phyloP scores from a whole-genome alignment of 345 rosid species.

The Physaria fendleri region DNA sequence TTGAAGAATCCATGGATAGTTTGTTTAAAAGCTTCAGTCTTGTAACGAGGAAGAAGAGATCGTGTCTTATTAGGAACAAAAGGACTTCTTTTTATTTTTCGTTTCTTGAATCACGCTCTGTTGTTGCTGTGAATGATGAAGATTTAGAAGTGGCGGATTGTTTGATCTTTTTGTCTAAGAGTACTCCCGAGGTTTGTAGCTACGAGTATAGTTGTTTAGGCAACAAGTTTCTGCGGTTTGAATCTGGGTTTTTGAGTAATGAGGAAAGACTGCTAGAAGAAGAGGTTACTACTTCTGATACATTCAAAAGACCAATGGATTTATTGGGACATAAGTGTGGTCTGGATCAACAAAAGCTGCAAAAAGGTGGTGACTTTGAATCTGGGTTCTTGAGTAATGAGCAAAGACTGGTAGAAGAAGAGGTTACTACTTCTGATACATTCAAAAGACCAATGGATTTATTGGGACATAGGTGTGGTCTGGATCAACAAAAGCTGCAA shows the following conservation, averaged over 20 bases:
- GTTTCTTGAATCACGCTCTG: constrained; percentile 38
- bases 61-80: constrained; percentile 48
- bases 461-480: constrained; percentile 5
- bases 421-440: neutral
- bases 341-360: neutral
- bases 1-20: constrained; percentile 26
- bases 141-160: constrained; percentile 41
- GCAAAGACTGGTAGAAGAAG: neutral
- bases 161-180: constrained; percentile 51
- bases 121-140: constrained; percentile 32
- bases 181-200: constrained; percentile 26
- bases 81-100: constrained; percentile 36
- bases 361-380: neutral
- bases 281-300: too few species aligned
- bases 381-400: neutral
- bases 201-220: constrained; percentile 9
- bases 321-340: too few species aligned
- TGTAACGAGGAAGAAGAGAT: constrained; percentile 45
- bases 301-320: too few species aligned
- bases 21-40: constrained; percentile 17
- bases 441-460: neutral
- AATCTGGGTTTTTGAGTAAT: neutral
- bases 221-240: constrained; percentile 17
- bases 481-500: neutral
- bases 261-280: too few species aligned